Percentiles rank a stretch among this genome's conserved stretches.
phyloP scores from a whole-genome alignment of 192 early-diverging fungal genomes.

The Mortierella claussenii region DNA sequence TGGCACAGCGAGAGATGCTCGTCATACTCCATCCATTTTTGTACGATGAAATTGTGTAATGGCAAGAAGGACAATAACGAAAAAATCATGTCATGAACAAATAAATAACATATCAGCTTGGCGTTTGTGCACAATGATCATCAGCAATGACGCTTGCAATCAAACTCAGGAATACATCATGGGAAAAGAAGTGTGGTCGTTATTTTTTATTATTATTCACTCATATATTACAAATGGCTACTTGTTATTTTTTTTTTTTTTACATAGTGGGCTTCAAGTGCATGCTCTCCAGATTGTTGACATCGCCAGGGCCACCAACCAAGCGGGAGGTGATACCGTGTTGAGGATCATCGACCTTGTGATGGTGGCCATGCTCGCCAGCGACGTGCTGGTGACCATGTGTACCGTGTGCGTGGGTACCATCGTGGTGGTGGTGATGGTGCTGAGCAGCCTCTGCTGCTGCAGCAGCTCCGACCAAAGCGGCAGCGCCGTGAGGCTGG shows the following conservation, averaged over 20 bases:
- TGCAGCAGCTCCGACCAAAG: not conserved
- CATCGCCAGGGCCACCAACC: conserved; percentile 13
- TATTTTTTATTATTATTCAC: no score
- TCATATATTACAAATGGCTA: conserved; percentile 1
- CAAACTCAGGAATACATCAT: conserved; percentile 7
- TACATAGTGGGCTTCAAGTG: conserved; percentile 32
- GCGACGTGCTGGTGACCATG: not conserved
- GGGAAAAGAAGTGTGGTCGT: not conserved
- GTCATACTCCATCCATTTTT: no score
- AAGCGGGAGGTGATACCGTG: conserved; percentile 14
- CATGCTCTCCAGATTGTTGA: conserved; percentile 6
- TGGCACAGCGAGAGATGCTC: no score
- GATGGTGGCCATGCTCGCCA: not conserved
- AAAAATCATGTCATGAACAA: no score
- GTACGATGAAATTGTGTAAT: no score
- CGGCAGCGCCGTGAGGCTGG: not conserved
- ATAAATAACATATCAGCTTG: no score
- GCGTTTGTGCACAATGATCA: no score
- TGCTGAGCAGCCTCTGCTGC: not conserved
- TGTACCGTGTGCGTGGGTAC: not conserved
- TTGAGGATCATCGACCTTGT: conserved; percentile 18
- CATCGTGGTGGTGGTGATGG: not conserved
- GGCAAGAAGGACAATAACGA: no score
- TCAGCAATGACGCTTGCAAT: no score
- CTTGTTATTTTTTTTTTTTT: conserved; percentile 6